Evolutionary conservation across 2,329 filamentous ascomycete species (phyloP).

Genomic region (Purpureocillium takamizusanense): DNA sequence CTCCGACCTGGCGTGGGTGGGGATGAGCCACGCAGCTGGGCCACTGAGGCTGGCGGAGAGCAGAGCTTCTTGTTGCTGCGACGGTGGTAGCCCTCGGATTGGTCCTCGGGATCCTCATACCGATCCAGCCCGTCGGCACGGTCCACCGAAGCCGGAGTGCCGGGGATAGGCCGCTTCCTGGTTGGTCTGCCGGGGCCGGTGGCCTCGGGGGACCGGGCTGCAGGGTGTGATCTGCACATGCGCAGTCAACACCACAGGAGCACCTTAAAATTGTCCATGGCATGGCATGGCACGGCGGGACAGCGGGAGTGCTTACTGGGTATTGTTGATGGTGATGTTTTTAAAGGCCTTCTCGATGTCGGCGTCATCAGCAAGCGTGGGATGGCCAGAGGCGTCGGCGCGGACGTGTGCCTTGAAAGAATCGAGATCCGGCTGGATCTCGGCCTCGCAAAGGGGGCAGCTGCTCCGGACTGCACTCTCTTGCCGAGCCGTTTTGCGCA

Average conservation of each 20-base stretch:
- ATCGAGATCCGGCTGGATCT: slow-evolving; percentile 14
- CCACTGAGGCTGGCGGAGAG: slow-evolving; percentile 15
- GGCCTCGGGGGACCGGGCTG: not conserved
- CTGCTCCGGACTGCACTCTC: slow-evolving; percentile 6
- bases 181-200: not conserved
- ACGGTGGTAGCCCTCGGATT: slow-evolving; percentile 7
- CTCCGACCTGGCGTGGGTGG: slow-evolving; percentile 11
- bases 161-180: slow-evolving; percentile 7
- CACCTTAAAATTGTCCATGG: no score
- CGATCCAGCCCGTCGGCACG: slow-evolving; percentile 4
- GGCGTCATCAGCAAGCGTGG: slow-evolving; percentile 11
- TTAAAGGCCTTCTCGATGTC: slow-evolving; percentile 17
- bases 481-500: slow-evolving; percentile 14
- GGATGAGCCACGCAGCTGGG: slow-evolving; percentile 9
- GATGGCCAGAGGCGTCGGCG: slow-evolving; percentile 9
- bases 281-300: no score
- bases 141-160: slow-evolving; percentile 1
- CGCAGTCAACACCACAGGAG: not conserved
- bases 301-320: slow-evolving; percentile 6
- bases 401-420: slow-evolving; percentile 17
- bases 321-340: slow-evolving; percentile 9
- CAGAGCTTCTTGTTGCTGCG: slow-evolving; percentile 15
- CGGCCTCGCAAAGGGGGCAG: slow-evolving; percentile 15
- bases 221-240: not conserved
- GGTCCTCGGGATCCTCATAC: slow-evolving; percentile 1